Evolutionary conservation across 2,329 filamentous ascomycete genomes (phyloP).

Genomic region (Paecilomyces sp.): DNA sequence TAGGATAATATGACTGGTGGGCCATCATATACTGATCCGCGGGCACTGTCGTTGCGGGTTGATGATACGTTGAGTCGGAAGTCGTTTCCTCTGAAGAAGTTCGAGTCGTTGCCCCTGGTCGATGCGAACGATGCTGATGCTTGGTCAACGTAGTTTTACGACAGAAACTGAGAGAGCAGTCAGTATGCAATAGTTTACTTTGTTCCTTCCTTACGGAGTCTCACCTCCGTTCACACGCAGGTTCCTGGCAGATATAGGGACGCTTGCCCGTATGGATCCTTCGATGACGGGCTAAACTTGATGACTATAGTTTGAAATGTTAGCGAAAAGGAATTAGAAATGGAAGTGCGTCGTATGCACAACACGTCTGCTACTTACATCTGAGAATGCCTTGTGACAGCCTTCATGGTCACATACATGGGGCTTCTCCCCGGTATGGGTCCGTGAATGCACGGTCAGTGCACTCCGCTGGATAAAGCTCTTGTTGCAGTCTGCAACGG

Average conservation of each 20-base stretch:
- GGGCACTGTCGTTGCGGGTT: slow-evolving; percentile 20
- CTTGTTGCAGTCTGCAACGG: slow-evolving; percentile 37
- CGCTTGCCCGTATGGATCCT: slow-evolving; percentile 34
- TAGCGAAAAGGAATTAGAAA: slow-evolving; percentile 3
- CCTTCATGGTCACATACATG: slow-evolving; percentile 36
- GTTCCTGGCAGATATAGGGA: slow-evolving; percentile 34
- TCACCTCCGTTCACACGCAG: slow-evolving; percentile 32
- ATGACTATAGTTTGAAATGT: slow-evolving; percentile 19
- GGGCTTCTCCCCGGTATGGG: slow-evolving; percentile 39
- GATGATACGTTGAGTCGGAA: slow-evolving; percentile 30
- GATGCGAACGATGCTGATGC: slow-evolving; percentile 33
- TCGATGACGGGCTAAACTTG: slow-evolving; percentile 33
- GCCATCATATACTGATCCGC: slow-evolving; percentile 28
- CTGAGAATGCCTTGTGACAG: slow-evolving; percentile 38
- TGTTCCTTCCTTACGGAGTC: neutral
- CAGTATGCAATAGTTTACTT: neutral
- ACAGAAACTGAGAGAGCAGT: slow-evolving; percentile 24
- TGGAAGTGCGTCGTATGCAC: neutral
- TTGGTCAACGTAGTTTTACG: slow-evolving; percentile 36
- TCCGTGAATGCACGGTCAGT: slow-evolving; percentile 39
- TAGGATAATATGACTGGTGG: slow-evolving; percentile 28
- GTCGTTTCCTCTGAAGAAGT: slow-evolving; percentile 28
- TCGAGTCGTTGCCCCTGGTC: slow-evolving; percentile 23
- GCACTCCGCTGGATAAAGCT: slow-evolving; percentile 43
- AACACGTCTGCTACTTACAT: slow-evolving; percentile 23